Evolutionary conservation across 306 rosid species (phyloP).

Genomic region (Trifolium pratense): DNA sequence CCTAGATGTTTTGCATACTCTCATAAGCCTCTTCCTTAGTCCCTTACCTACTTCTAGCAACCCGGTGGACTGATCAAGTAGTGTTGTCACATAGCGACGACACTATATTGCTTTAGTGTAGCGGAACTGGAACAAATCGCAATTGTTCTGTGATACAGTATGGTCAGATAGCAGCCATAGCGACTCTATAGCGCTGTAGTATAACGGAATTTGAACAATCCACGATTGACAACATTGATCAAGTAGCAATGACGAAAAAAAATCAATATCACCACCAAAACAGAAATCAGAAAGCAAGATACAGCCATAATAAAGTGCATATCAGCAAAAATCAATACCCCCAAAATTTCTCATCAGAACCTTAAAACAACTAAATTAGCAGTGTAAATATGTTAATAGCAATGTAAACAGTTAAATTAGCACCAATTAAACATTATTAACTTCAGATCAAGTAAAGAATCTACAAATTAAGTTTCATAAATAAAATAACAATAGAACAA

Average conservation of each 20-base stretch:
- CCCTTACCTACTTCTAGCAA: conserved; percentile 7
- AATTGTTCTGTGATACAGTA: no score
- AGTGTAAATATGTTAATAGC: conserved; percentile 13
- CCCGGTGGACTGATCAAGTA: background rate
- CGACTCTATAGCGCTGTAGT: background rate
- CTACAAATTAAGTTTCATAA: conserved; percentile 17
- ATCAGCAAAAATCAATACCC: conserved; percentile 2
- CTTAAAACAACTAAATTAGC: no score
- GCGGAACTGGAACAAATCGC: background rate
- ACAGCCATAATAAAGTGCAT: conserved; percentile 3
- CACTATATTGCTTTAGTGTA: background rate
- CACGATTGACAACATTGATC: background rate
- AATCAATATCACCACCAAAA: conserved; percentile 9
- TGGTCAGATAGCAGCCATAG: background rate
- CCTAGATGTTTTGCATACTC: background rate
- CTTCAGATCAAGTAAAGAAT: conserved; percentile 27
- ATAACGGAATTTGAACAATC: background rate
- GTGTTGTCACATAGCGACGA: background rate
- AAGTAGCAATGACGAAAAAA: background rate
- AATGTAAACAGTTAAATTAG: conserved; percentile 8
- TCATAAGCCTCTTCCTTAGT: conserved; percentile 15
- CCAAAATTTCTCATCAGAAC: conserved; percentile 2
- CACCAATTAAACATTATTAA: conserved; percentile 16
- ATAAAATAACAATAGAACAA: conserved; percentile 23
- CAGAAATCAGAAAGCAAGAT: conserved; percentile 24